phyloP scores from a whole-genome alignment of 148 eudicot genomes.

The Vaccinium corymbosum region DNA sequence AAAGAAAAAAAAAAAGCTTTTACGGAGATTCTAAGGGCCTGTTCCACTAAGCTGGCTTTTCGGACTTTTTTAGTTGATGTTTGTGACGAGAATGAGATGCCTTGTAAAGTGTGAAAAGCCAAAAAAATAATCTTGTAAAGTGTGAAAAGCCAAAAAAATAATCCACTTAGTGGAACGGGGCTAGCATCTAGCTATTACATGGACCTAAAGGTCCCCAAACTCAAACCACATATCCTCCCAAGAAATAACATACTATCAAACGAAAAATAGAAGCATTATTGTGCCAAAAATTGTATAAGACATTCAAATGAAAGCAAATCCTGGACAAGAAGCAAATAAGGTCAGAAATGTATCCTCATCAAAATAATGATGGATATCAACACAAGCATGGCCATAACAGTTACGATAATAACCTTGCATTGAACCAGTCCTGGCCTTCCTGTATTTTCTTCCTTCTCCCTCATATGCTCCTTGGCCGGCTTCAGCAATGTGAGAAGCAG shows the following conservation, averaged over 20 bases:
- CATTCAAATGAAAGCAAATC: constrained; percentile 9
- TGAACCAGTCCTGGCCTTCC: constrained; percentile 41
- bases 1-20: neutral
- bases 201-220: constrained; percentile 8
- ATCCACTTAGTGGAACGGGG: no score
- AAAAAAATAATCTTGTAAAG: no score
- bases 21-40: neutral
- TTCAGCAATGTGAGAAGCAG: constrained; percentile 16
- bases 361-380: neutral
- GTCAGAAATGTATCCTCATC: neutral
- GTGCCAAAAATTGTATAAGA: neutral
- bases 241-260: neutral
- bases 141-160: no score
- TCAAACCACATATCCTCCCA: neutral
- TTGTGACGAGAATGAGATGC: no score
- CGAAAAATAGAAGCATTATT: neutral
- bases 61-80: no score
- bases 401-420: constrained; percentile 45
- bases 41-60: no score
- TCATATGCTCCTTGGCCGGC: constrained; percentile 34
- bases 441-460: constrained; percentile 36
- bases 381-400: neutral
- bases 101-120: no score
- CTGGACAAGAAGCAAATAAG: neutral
- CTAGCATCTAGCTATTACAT: constrained; percentile 2